phyloP scores from a whole-genome alignment of 2,329 filamentous ascomycete species.

The Colletotrichum somersetense region DNA sequence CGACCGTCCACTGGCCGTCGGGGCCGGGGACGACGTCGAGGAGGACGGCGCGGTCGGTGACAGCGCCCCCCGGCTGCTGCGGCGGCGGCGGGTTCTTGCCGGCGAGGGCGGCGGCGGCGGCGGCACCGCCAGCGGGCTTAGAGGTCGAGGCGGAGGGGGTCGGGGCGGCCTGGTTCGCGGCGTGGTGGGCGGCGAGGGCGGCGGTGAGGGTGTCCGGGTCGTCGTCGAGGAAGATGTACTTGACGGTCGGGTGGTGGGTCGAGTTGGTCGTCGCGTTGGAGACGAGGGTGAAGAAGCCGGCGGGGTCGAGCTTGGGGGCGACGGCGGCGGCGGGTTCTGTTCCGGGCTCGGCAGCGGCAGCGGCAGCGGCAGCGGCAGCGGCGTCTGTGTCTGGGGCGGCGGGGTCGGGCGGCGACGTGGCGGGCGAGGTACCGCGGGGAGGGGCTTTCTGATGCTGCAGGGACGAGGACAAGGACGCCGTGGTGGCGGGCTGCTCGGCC shows the following conservation, averaged over 20 bases:
- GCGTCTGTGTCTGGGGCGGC: neutral
- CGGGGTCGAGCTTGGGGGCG: slow-evolving; percentile 37
- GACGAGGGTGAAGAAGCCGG: slow-evolving; percentile 80
- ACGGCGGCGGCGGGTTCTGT: neutral
- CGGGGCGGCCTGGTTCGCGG: slow-evolving; percentile 42
- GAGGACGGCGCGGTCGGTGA: slow-evolving; percentile 62
- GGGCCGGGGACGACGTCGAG: slow-evolving; percentile 64
- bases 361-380: neutral
- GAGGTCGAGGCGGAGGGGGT: slow-evolving; percentile 47
- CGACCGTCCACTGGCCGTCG: slow-evolving; percentile 65
- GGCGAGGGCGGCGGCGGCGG: slow-evolving; percentile 18
- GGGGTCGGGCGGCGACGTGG: neutral
- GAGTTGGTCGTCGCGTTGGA: slow-evolving; percentile 80
- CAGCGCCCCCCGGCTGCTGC: slow-evolving; percentile 32
- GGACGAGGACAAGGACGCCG: slow-evolving; percentile 23
- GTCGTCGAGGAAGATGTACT: slow-evolving; percentile 95
- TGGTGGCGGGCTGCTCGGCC: slow-evolving; percentile 14
- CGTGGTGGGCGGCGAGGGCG: slow-evolving; percentile 62
- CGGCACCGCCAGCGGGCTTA: slow-evolving; percentile 16
- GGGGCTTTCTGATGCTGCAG: slow-evolving; percentile 22
- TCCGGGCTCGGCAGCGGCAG: neutral
- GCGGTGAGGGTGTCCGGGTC: slow-evolving; percentile 82
- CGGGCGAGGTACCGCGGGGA: neutral
- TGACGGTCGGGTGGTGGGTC: slow-evolving; percentile 85
- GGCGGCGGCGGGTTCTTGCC: slow-evolving; percentile 17